These are phyloP conservation scores for Hypoxylon sp. DNA, from an alignment of 2,329 filamentous ascomycete species.

Conservation along the genomic window DNA sequence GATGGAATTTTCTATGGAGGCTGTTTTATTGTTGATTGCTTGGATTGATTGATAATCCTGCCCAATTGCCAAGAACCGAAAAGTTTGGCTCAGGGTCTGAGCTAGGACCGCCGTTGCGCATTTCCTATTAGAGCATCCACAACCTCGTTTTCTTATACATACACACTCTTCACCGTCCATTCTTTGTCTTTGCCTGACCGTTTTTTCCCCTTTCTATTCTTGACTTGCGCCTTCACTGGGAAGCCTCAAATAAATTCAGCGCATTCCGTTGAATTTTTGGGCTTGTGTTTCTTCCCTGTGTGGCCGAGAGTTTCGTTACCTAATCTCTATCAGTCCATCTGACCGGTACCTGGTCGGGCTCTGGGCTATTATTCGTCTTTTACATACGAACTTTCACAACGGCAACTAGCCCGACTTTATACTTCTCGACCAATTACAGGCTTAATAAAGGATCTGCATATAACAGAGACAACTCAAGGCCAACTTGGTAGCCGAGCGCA, in stretches of 20 bases:
- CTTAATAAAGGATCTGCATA: conserved; percentile 7
- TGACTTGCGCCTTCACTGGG: background rate
- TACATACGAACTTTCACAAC: background rate
- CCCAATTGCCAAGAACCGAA: conserved; percentile 22
- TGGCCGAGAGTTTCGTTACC: conserved; percentile 7
- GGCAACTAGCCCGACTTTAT: background rate
- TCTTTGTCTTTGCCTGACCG: background rate
- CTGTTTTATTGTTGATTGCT: conserved; percentile 12
- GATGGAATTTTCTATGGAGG: conserved; percentile 32
- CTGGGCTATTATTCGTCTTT: conserved; percentile 5
- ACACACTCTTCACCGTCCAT: conserved; percentile 27
- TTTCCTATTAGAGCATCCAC: conserved; percentile 30
- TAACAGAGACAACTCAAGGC: background rate
- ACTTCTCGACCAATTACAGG: conserved; percentile 5
- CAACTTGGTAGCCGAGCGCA: conserved; percentile 2
- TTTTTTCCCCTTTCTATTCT: conserved; percentile 3
- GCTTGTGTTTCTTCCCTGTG: conserved; percentile 14
- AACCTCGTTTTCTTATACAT: conserved; percentile 17
- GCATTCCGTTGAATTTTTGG: conserved; percentile 8
- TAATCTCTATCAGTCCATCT: conserved; percentile 18
- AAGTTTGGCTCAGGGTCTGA: conserved; percentile 15
- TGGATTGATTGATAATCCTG: conserved; percentile 41
- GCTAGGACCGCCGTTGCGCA: conserved; percentile 2
- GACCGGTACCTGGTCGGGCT: conserved; percentile 6
- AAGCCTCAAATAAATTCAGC: conserved; percentile 18